Base-by-base conservation (phyloP, 352 stramenopile genomes). In the Pythium biforme region DNA sequence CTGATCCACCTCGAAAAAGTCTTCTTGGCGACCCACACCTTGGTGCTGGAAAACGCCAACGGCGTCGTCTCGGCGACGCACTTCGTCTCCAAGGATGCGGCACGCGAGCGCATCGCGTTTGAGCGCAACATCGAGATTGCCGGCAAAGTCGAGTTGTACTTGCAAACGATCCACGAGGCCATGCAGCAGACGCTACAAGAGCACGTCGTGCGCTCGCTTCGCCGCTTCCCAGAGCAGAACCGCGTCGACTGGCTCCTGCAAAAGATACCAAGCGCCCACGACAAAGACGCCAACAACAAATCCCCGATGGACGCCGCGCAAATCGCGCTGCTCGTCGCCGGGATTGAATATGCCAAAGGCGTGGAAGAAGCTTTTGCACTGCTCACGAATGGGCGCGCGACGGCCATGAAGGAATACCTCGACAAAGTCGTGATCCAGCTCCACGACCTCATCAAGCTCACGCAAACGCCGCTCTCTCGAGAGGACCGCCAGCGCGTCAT, bases 121-220 rank as follows among this genome's bases (percentile, higher is more conserved):
- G 92, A 98, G 59, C 78, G 77, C 17, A 81, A 79, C 5, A 77
- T 99, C 8, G 67, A 77, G 14, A 71, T 99, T 1, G 75, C 92
- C 47, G 96, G 96, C 11, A 99, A 99, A 81, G 94, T 98, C 19
- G 96, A 99, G 64, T 64, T 96, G 10, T 99, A 99, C 64, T 83
- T 98, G 64, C 91, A 98, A 59, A 92, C 79, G 8, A 68, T 98
- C 43, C 72, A 98, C 22, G 81, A 98, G 33, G 86, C 83, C 11
- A 97, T 97, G 79, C 96, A 97, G 50, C 54, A 64, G 7, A 96
- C 95, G 11, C 76, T 99, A 10, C 92, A 87, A 27, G 78, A 87
- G 10, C 96, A 96, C 55, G 79, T 98, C 19, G 82, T 78, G 14
- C 72, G 89, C 9, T 98, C 92, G 9, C 74, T 98, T 5, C 68